Evolutionary conservation across 768 basidiomycete species (phyloP), one percentile per base, ranked within the genome.

Genomic region (Rhizopogon rudus): DNA sequence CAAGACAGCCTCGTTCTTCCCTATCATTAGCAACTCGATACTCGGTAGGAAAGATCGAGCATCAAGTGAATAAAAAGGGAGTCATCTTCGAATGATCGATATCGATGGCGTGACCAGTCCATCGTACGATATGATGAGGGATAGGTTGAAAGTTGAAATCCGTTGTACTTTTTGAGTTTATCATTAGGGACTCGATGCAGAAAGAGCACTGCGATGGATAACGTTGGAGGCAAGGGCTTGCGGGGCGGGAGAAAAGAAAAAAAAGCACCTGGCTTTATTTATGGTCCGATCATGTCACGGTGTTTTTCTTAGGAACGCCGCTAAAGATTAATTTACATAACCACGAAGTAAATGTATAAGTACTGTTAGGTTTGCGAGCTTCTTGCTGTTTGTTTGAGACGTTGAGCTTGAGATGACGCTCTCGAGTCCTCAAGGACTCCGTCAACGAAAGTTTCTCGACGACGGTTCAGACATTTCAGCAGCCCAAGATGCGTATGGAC

Each of bases 21-120:
- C 80, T 68, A 50, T 61, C 61, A 73, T 77, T 77, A 79, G 74
- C 76, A 77, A 75, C 80, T 77, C 80, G 69, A 67, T 65, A 71
- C 62, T 67, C 77, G 75, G 72, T 79, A 62, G 60, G 54, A 50
- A 31, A 46, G 44, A 31, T 73, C 79, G 70, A 75, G 71, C 66
- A 63, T 70, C 52, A 75, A 79, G 80, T 75, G 75, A 76, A 80
- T 76, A 72, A 50, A 61, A 68, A 65, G 72, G 74, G 71, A 58
- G 4, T 37, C 10, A 37, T 37, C 9, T 37, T 37, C 12, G 35
- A 10, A 37, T 37, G 13, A 37, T 37, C 25, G 35, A 37, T 5
- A 37, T 37, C 35, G 35, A 37, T 37, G 35, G 35, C 4, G 35
- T 12, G 35, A 37, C 12, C 3, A 13, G 12, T 37, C 35, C 31